A percentile compares a stretch with the other conserved stretches of the same genome.
These are phyloP conservation scores for Geotrichum siamense DNA, from an alignment of 1,139 yeast genomes.

Conservation along the genomic window DNA sequence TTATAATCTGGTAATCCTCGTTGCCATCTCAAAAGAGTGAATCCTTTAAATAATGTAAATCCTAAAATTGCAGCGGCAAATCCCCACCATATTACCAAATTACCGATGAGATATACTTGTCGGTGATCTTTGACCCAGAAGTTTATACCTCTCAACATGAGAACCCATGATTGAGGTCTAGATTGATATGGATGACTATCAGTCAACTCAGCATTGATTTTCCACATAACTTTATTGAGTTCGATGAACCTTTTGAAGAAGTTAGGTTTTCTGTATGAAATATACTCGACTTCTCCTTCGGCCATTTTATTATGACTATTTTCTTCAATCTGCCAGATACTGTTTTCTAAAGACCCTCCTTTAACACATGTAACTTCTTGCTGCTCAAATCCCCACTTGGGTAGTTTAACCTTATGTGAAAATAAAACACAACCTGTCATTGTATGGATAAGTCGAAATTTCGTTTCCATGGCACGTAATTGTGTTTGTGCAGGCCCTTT, in stretches of 20 bases:
- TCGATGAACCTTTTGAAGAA: constrained; percentile 70
- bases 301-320: constrained; percentile 42
- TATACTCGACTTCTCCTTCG: constrained; percentile 42
- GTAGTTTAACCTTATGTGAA: constrained; percentile 78
- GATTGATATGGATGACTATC: constrained; percentile 87
- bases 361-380: constrained; percentile 93
- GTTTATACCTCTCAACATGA: constrained; percentile 83
- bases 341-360: constrained; percentile 65
- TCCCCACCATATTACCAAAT: constrained; percentile 86
- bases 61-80: constrained; percentile 51
- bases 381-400: constrained; percentile 94
- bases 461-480: constrained; percentile 72
- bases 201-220: constrained; percentile 74
- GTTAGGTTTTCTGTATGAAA: constrained; percentile 56
- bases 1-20: constrained; percentile 36
- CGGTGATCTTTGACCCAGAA: constrained; percentile 78
- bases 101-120: constrained; percentile 84
- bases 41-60: constrained; percentile 47
- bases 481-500: constrained; percentile 53
- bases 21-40: constrained; percentile 73
- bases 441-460: constrained; percentile 82
- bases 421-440: constrained; percentile 85
- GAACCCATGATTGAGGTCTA: constrained; percentile 83
- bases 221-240: constrained; percentile 87
- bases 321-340: constrained; percentile 84